Conservation (phyloP, 169 alveolate genomes). For the Plasmodium cynomolgi region DNA sequence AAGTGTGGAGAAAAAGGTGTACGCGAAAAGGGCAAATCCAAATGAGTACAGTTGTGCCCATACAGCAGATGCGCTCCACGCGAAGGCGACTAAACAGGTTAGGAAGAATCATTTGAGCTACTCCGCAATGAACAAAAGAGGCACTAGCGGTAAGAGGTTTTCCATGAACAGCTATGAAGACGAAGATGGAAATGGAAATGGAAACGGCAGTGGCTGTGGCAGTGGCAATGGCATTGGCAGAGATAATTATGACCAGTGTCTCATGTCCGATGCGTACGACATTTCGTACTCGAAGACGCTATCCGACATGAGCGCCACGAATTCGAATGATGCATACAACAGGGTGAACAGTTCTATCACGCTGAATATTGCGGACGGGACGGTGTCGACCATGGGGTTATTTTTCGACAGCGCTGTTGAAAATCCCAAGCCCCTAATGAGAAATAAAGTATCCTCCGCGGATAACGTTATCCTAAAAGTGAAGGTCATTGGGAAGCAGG, state of each 20-base stretch:
- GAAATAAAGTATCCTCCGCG: slow-evolving; percentile 4
- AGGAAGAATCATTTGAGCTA: neutral
- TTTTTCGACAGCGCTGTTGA: neutral
- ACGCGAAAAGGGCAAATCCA: slow-evolving; percentile 9
- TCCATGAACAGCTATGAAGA: neutral
- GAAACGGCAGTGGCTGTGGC: neutral
- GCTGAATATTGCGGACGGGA: slow-evolving; percentile 23
- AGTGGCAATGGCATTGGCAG: neutral
- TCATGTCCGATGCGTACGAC: neutral
- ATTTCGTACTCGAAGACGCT: neutral
- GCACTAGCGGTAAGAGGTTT: neutral
- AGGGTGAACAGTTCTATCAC: slow-evolving; percentile 18
- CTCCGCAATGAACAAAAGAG: neutral
- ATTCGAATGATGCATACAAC: neutral
- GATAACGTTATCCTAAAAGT: slow-evolving; percentile 15
- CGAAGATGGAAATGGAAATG: neutral
- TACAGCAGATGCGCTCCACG: neutral
- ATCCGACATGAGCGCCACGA: neutral
- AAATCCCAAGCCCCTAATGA: slow-evolving; percentile 1
- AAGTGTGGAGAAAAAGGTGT: slow-evolving; percentile 21
- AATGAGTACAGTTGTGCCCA: slow-evolving; percentile 1
- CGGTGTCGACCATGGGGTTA: slow-evolving; percentile 24
- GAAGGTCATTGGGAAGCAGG: slow-evolving; percentile 55
- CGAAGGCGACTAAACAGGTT: neutral
- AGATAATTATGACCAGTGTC: neutral